A percentile compares a stretch with the other conserved stretches of the same genome.
phyloP scores from a whole-genome alignment of 805 yeast species.

The Suhomyces prunicola region DNA sequence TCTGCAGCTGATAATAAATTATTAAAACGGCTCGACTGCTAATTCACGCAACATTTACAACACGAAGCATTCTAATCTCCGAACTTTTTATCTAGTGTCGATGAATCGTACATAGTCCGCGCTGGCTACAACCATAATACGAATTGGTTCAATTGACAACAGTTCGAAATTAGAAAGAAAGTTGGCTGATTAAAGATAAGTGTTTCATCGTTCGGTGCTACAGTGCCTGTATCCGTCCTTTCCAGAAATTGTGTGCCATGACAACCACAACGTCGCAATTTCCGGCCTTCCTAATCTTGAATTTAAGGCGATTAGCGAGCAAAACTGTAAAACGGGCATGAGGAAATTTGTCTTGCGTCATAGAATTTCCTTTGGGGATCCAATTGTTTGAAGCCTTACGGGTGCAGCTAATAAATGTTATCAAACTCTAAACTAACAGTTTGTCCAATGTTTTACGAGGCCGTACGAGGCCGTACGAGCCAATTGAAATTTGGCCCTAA shows the following conservation, averaged over 20 bases:
- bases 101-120: background rate
- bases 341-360: too few relatives aligned
- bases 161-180: background rate
- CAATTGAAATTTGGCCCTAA: background rate
- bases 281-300: background rate
- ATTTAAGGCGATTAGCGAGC: background rate
- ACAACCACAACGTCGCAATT: background rate
- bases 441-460: background rate
- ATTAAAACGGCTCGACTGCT: background rate
- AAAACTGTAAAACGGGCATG: background rate
- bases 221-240: background rate
- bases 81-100: background rate
- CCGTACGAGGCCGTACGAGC: background rate
- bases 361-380: background rate
- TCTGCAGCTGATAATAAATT: background rate
- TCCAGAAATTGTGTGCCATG: background rate
- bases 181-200: background rate
- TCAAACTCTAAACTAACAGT: background rate
- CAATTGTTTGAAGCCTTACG: background rate
- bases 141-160: background rate
- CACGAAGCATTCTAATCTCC: background rate
- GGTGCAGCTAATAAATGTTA: background rate
- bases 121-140: background rate
- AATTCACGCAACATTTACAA: background rate
- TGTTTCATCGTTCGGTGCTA: too few relatives aligned